Percentiles rank a stretch among this genome's conserved stretches.
Conservation (phyloP, 2,329 filamentous ascomycete genomes). For the Purpureocillium lavendulum region DNA sequence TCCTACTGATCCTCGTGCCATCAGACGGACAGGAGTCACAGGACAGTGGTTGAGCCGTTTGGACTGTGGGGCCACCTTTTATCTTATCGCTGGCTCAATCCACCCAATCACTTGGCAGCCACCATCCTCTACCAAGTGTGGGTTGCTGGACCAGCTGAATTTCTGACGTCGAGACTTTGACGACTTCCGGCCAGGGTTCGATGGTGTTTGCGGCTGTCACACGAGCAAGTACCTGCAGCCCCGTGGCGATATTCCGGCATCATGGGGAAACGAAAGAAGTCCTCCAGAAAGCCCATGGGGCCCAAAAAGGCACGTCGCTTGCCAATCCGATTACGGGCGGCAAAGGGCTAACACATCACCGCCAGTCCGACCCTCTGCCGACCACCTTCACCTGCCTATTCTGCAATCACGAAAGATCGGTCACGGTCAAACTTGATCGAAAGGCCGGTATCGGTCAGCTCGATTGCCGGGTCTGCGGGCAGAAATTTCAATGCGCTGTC, state of each 20-base stretch:
- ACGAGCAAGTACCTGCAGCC: too few relatives aligned
- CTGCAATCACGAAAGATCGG: conserved; percentile 94
- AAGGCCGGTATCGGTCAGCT: conserved; percentile 80
- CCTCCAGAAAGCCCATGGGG: conserved; percentile 70
- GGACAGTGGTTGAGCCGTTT: too few relatives aligned
- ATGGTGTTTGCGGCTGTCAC: too few relatives aligned
- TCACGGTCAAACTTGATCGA: conserved; percentile 87
- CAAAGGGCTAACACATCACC: background rate
- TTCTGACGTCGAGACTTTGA: too few relatives aligned
- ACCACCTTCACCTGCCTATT: conserved; percentile 95
- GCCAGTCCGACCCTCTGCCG: conserved; percentile 59
- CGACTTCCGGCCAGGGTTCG: too few relatives aligned
- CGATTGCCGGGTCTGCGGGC: conserved; percentile 86
- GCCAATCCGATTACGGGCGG: background rate
- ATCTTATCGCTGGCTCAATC: too few relatives aligned
- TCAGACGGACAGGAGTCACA: too few relatives aligned
- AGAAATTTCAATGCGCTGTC: conserved; percentile 85
- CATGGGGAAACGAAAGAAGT: conserved; percentile 94
- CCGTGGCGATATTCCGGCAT: conserved; percentile 4
- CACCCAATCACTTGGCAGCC: too few relatives aligned
- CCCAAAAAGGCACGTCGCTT: conserved; percentile 63
- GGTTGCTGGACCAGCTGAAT: too few relatives aligned
- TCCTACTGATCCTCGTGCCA: too few relatives aligned
- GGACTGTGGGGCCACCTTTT: too few relatives aligned
- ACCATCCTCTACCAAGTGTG: too few relatives aligned